Percentiles rank a stretch among this genome's conserved stretches.
phyloP scores from a whole-genome alignment of 371 early-diverging fungal genomes.

The Batkoa obscura region DNA sequence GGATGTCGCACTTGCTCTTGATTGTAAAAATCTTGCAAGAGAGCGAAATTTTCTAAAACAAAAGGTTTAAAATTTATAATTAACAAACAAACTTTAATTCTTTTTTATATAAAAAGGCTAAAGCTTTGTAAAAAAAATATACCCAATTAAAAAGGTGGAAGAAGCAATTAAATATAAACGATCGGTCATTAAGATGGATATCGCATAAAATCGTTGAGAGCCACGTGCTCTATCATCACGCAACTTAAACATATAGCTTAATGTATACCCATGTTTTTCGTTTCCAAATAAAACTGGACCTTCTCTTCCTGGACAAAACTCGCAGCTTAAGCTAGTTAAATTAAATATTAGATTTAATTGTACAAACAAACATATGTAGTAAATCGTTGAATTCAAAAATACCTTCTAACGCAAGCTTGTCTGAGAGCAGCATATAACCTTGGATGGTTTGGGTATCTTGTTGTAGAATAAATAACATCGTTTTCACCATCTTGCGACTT shows the following conservation, averaged over 20 bases:
- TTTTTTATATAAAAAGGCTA: neutral
- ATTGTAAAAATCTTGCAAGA: conserved; percentile 7
- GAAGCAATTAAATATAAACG: conserved; percentile 41
- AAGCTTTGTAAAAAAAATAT: neutral
- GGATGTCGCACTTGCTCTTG: conserved; percentile 5
- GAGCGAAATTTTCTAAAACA: conserved; percentile 8
- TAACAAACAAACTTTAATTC: neutral
- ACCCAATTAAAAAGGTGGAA: conserved; percentile 49
- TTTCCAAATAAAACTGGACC: conserved; percentile 56
- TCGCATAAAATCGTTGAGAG: conserved; percentile 35
- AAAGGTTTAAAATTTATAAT: neutral
- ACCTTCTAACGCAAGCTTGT: conserved; percentile 41
- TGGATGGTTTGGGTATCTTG: conserved; percentile 25
- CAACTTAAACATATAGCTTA: conserved; percentile 51
- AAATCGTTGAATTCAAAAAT: neutral
- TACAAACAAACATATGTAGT: no score
- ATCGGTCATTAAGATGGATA: conserved; percentile 50
- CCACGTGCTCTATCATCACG: conserved; percentile 49
- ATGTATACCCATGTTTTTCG: conserved; percentile 44
- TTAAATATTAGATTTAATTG: neutral
- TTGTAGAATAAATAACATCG: conserved; percentile 21
- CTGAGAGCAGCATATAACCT: conserved; percentile 27
- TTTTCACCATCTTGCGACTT: conserved; percentile 10
- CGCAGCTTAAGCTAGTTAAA: conserved; percentile 30
- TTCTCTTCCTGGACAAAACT: conserved; percentile 46